These are phyloP conservation scores for Chaetoscypha palmicola DNA, from an alignment of 2,329 filamentous ascomycete species.

Conservation along the genomic window DNA sequence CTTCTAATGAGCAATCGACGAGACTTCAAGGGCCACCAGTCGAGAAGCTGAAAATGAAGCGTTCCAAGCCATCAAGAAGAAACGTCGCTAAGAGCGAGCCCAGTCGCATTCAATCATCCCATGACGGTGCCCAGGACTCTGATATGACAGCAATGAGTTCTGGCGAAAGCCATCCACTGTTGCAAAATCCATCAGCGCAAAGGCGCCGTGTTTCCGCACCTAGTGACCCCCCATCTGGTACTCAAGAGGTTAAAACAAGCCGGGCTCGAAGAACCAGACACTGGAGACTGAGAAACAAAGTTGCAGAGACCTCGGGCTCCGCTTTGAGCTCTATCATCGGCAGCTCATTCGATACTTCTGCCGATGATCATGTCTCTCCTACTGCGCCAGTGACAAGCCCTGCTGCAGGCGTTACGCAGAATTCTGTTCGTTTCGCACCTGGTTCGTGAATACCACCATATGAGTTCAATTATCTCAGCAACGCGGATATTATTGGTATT, in stretches of 20 bases:
- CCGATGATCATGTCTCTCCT: conserved; percentile 3
- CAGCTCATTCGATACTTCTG: conserved; percentile 15
- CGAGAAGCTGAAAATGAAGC: conserved; percentile 17
- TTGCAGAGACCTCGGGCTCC: conserved; percentile 12
- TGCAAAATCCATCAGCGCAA: conserved; percentile 14
- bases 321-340: conserved; percentile 1
- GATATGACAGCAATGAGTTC: conserved; percentile 19
- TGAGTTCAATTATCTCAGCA: not conserved
- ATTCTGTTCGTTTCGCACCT: conserved; percentile 2
- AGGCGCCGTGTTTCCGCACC: conserved; percentile 27
- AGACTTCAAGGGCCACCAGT: conserved; percentile 6
- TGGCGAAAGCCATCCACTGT: conserved; percentile 18
- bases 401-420: not conserved
- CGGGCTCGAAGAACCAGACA: conserved; percentile 23
- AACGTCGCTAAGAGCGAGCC: conserved; percentile 25
- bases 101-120: conserved; percentile 12
- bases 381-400: conserved; percentile 1
- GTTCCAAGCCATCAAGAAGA: conserved; percentile 18
- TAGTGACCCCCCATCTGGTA: conserved; percentile 21
- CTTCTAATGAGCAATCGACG: conserved; percentile 8
- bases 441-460: conserved; percentile 1
- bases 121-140: conserved; percentile 22
- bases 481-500: too few relatives aligned
- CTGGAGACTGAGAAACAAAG: conserved; percentile 26
- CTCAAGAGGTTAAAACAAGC: conserved; percentile 15